These are phyloP conservation scores for Hericium rajendrae DNA, from an alignment of 768 basidiomycete genomes.

Conservation along the genomic window DNA sequence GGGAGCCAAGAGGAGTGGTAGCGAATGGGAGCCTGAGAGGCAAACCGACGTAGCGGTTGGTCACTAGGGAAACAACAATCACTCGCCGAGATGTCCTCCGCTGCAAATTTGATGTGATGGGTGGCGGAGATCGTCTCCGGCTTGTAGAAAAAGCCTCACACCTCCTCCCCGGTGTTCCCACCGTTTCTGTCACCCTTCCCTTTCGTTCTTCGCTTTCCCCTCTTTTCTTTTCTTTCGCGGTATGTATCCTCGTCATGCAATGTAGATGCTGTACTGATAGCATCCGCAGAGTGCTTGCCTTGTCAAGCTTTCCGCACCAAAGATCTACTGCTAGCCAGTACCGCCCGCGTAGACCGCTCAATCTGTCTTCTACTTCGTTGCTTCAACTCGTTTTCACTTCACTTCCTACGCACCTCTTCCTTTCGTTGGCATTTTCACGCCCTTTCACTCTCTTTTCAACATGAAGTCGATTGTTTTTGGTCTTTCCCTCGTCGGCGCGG, in stretches of 20 bases:
- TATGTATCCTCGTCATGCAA: constrained; percentile 21
- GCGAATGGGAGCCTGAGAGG: background rate
- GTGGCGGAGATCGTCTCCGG: background rate
- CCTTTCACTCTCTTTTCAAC: constrained; percentile 35
- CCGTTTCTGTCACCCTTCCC: constrained; percentile 25
- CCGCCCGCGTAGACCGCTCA: constrained; percentile 62
- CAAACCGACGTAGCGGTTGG: background rate
- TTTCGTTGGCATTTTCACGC: constrained; percentile 20
- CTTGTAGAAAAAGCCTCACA: background rate
- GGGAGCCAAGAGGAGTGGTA: background rate
- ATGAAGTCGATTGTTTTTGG: constrained; percentile 57
- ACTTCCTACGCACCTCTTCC: constrained; percentile 24
- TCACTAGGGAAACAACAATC: constrained; percentile 1
- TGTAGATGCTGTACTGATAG: background rate
- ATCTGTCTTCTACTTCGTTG: constrained; percentile 32
- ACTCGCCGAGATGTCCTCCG: constrained; percentile 2
- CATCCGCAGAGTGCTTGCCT: constrained; percentile 33
- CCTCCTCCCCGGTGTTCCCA: constrained; percentile 3
- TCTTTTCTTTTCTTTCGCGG: constrained; percentile 33
- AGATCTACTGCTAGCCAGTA: constrained; percentile 59
- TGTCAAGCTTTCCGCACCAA: constrained; percentile 30
- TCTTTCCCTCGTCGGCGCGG: constrained; percentile 48
- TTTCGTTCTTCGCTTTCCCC: constrained; percentile 28
- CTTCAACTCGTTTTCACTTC: constrained; percentile 22
- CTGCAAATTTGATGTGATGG: constrained; percentile 1